Percentiles rank a stretch among this genome's conserved stretches.
These are phyloP conservation scores for Triticum monococcum DNA, from an alignment of 176 grass and related monocot genomes.

Conservation along the genomic window DNA sequence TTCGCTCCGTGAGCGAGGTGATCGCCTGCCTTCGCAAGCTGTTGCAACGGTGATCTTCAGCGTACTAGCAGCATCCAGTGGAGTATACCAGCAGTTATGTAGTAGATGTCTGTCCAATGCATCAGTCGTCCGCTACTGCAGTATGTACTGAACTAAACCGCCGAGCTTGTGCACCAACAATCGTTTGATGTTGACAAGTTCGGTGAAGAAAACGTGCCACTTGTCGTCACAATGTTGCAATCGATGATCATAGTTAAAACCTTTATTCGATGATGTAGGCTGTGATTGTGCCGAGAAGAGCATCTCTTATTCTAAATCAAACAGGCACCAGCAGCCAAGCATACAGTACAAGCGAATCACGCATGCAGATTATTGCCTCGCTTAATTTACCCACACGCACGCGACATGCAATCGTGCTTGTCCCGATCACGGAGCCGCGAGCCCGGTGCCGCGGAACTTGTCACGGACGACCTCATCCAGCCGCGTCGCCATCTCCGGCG, in stretches of 20 bases:
- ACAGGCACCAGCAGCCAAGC: not conserved
- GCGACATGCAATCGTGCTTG: not conserved
- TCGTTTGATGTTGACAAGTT: not conserved
- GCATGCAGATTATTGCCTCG: not conserved
- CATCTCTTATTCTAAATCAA: not conserved
- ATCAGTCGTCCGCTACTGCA: not conserved
- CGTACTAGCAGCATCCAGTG: not conserved
- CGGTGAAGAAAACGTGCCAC: not conserved
- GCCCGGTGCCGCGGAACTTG: constrained; percentile 22
- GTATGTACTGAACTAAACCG: too few relatives aligned
- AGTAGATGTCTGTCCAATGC: not conserved
- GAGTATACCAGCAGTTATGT: too few relatives aligned
- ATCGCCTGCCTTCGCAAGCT: not conserved
- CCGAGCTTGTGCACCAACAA: not conserved
- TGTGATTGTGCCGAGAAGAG: not conserved
- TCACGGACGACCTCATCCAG: constrained; percentile 28
- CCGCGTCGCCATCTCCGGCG: constrained; percentile 28
- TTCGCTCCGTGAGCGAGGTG: not conserved
- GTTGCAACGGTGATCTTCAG: not conserved
- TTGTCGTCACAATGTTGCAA: not conserved
- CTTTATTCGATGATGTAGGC: not conserved
- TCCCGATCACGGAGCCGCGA: not conserved
- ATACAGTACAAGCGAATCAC: not conserved
- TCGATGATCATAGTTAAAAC: not conserved
- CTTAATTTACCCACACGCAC: not conserved